Evolutionary conservation across 305 asterid genomes (phyloP), one percentile per base, ranked within the genome.

Genomic region (Fraxinus xanthoxyloides): DNA sequence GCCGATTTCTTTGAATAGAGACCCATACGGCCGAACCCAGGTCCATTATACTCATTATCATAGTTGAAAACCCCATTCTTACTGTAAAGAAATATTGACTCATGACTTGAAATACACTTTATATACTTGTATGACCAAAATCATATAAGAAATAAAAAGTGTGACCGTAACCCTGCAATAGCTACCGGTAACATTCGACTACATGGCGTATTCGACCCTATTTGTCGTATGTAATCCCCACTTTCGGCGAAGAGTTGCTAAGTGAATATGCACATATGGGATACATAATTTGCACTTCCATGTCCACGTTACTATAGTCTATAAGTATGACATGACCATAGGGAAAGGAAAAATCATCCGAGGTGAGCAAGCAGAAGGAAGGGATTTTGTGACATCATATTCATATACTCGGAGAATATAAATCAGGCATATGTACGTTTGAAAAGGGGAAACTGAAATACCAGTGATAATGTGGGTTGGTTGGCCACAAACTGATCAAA

Each of bases 1-100:
- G 86, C 90, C 86, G 86, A 81, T n/a, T 80, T 82, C 80, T 36
- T 84, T 86, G 86, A 48, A 59, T 75, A 32, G 40, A 8, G 9
- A 54, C 13, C 26, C 43, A 12, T 17, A 1, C 26, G 17, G 8
- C 80, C 28, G 51, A 0, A 13, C 84, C 81, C 23, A 51, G 5
- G 26, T 82, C 79, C 38, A 75, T 5, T 78, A 24, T 63, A 7
- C 54, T 69, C 82, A 54, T 56, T 56, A 31, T 54, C 17, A 34
- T 69, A 13, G 15, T 5, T 36, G 2, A 75, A 67, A 77, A 43
- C 73, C 21, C 32, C 30, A 17, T 54, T 34, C 35, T 31, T 28
- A 48, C 26, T 21, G 7, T n/a, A 15, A 26, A 38, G 17, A 36
- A 76, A 67, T 13, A n/a, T 31, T 54, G 56, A 12, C 65, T 46